Evolutionary conservation across 2,329 filamentous ascomycete species (phyloP), one percentile per base, ranked within the genome.

Genomic region (Colletotrichum salicis): DNA sequence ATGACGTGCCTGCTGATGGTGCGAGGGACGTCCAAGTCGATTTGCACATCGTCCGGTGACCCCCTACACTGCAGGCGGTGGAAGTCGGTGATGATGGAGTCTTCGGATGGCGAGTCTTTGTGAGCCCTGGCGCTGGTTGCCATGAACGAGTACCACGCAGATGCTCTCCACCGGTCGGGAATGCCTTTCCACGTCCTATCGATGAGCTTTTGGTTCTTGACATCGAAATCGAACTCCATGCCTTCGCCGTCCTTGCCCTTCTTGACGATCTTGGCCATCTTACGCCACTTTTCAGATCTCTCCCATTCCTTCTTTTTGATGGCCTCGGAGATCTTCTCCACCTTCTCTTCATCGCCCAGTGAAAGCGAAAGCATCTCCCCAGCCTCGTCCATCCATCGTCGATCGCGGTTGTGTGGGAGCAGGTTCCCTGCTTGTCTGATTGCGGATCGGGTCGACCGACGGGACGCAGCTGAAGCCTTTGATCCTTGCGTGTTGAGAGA

Each of bases 161-260:
- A 93, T 37, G 93, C 90, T 63, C 96, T 92, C 96, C 96, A 99
- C 74, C 94, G 91, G 82, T 99, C 96, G 0, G 96, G 96, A 74
- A 99, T 97, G 35, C 96, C 96, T 80, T 99, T 99, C 96, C 96
- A 99, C 1, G 95, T 97, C 67, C 96, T 90, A 75, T 95, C 93
- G 70, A 97, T 91, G 55, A 99, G 86, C 80, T 98, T 95, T n/a
- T 93, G 87, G 79, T 93, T 93, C 74, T 88, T 90, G 48, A 89
- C 88, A 81, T 98, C 95, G 79, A 98, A 98, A 66, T 95, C 93
- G 77, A 90, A 91, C 73, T 90, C 83, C 82, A 90, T 90, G 60
- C 89, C 90, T 78, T 88, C 84, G 45, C 86, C 86, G 69, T 87
- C 84, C 29, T 79, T 83, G 51, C 85, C 86, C n/a, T 81, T 83